Evolutionary conservation across 2,329 filamentous ascomycete species (phyloP), one percentile per base, ranked within the genome.

Genomic region (Aspergillus fumigatus): DNA sequence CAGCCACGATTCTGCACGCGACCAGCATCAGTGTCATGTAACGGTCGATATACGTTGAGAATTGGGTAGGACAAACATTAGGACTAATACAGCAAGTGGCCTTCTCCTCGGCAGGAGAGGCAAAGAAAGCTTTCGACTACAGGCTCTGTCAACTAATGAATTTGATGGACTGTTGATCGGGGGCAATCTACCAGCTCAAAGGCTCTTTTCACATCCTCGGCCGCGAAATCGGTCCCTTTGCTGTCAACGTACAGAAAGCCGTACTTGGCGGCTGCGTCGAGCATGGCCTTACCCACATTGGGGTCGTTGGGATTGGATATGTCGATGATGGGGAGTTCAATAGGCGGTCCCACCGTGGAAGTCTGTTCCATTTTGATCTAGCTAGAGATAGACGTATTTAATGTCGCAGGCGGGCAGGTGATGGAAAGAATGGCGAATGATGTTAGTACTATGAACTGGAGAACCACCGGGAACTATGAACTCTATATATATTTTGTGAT

Each of bases 221-320:
- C 75, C 0, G 87, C 78, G 50, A 97, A 90, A 58, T 88, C 85
- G 11, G 80, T 79, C 47, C 86, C 88, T 23, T 85, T 82, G 68
- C 90, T 92, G 68, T 86, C 87, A 67, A 97, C 86, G 71, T 94
- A 97, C 59, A 97, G 84, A 73, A 97, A 97, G 59, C 93, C 93
- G 74, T 92, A 88, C 53, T 87, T 85, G 40, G 86, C 84, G 2
- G 92, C 92, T 1, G 93, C 93, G 59, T 88, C 83, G 45, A 97
- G 85, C 45, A 97, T 77, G 55, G 80, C 81, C 60, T 85, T 82
- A 54, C 84, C 84, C 52, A 88, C 88, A n/a, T 71, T 70, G 57
- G 82, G 76, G 61, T 88, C 79, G 27, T 80, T 79, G 4, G 81
- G 77, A 19, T 82, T 80, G 3, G 86, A 87, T 62, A 96, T 86